A percentile compares a stretch with the other conserved stretches of the same genome.
phyloP scores from a whole-genome alignment of 2,329 filamentous ascomycete species.

The Elsinoe arachidis region DNA sequence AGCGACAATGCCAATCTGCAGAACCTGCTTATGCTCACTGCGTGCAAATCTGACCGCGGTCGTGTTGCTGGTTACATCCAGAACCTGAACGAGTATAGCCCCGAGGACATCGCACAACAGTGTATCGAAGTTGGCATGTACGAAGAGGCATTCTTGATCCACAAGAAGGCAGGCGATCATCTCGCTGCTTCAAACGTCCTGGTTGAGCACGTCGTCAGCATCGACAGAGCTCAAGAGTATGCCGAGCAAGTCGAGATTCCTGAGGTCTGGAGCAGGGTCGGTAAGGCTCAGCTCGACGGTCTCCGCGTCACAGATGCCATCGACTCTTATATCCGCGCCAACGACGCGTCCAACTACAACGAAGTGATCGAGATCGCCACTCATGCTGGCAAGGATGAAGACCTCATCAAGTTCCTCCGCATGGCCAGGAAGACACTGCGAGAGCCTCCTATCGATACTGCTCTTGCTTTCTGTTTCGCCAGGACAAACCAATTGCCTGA shows the following conservation, averaged over 20 bases:
- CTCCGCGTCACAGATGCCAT: slow-evolving; percentile 87
- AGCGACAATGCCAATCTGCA: slow-evolving; percentile 95
- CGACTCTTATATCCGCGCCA: slow-evolving; percentile 92
- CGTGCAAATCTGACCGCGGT: slow-evolving; percentile 90
- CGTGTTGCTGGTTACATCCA: slow-evolving; percentile 96
- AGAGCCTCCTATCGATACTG: slow-evolving; percentile 88
- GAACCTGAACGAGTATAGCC: slow-evolving; percentile 76
- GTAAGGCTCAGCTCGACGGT: slow-evolving; percentile 94
- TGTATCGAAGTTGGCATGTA: slow-evolving; percentile 92
- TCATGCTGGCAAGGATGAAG: slow-evolving; percentile 93
- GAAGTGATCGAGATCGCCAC: slow-evolving; percentile 96
- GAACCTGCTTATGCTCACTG: slow-evolving; percentile 92
- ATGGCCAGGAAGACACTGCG: slow-evolving; percentile 97
- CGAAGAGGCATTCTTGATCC: slow-evolving; percentile 96
- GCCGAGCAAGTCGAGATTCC: slow-evolving; percentile 89
- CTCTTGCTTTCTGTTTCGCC: slow-evolving; percentile 85
- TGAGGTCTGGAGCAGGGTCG: slow-evolving; percentile 97
- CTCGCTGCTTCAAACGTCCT: slow-evolving; percentile 80
- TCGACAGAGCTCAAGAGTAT: slow-evolving; percentile 91
- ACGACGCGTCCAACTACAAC: slow-evolving; percentile 82
- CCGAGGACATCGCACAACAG: slow-evolving; percentile 84
- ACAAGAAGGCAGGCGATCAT: slow-evolving; percentile 94
- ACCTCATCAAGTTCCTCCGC: slow-evolving; percentile 88
- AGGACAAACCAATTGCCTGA: slow-evolving; percentile 85
- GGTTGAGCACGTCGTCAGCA: slow-evolving; percentile 93